These are phyloP conservation scores for Fusarium hostae DNA, from an alignment of 2,329 filamentous ascomycete species.

Conservation along the genomic window DNA sequence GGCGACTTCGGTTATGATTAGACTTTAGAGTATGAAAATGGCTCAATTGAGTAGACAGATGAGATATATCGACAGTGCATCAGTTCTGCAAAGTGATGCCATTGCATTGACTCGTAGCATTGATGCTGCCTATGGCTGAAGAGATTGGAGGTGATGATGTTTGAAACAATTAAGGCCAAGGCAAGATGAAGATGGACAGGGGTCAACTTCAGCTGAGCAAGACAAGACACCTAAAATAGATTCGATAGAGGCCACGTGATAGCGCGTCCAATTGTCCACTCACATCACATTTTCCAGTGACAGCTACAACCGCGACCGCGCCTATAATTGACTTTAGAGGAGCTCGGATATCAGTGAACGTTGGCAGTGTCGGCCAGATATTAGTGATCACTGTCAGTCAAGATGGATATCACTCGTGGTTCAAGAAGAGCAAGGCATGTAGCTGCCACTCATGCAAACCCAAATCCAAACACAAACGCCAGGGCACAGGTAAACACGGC, in stretches of 20 bases:
- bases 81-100: not conserved
- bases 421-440: slow-evolving; percentile 37
- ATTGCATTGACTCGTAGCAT: not conserved
- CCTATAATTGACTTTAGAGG: slow-evolving; percentile 19
- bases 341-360: not conserved
- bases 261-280: slow-evolving; percentile 23
- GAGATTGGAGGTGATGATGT: not conserved
- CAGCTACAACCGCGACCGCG: slow-evolving; percentile 21
- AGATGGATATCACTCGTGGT: slow-evolving; percentile 37
- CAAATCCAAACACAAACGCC: slow-evolving; percentile 16
- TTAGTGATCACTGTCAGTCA: not conserved
- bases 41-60: not conserved
- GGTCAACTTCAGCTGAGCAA: not conserved
- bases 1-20: not conserved
- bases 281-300: slow-evolving; percentile 11
- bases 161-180: slow-evolving; percentile 12
- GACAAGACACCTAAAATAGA: not conserved
- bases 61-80: not conserved
- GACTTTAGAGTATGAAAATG: not conserved
- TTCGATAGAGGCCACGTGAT: slow-evolving; percentile 25
- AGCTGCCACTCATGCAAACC: slow-evolving; percentile 27
- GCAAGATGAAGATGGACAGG: not conserved
- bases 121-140: not conserved
- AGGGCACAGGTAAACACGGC: slow-evolving; percentile 7
- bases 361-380: not conserved